phyloP scores from a whole-genome alignment of 805 yeast species.

The Isabelozyma pseudorhagii region DNA sequence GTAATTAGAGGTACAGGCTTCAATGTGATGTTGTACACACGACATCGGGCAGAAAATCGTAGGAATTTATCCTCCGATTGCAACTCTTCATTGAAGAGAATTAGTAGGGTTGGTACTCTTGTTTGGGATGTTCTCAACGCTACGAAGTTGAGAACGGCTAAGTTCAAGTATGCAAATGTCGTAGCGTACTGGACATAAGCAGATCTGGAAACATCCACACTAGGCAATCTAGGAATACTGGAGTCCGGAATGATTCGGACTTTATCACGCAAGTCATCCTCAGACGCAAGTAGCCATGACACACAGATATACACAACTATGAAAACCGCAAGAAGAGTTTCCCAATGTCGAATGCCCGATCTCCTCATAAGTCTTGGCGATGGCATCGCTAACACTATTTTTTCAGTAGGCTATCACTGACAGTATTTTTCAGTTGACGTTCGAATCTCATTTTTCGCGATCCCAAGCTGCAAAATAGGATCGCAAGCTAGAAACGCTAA shows the following conservation, averaged over 20 bases:
- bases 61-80: constrained; percentile 9
- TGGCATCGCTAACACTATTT: background rate
- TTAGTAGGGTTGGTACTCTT: constrained; percentile 44
- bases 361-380: background rate
- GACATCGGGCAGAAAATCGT: constrained; percentile 8
- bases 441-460: no score
- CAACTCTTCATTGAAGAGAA: constrained; percentile 30
- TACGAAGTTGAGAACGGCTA: constrained; percentile 45
- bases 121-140: constrained; percentile 31
- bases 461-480: background rate
- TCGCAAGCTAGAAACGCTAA: no score
- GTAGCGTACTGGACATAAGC: constrained; percentile 68
- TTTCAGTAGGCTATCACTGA: background rate
- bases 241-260: background rate
- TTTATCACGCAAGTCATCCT: background rate
- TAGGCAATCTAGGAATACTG: background rate
- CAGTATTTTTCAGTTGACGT: no score
- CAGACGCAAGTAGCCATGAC: background rate
- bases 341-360: background rate
- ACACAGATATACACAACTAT: background rate
- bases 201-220: background rate
- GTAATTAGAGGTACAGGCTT: constrained; percentile 17
- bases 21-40: constrained; percentile 20
- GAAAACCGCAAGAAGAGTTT: background rate
- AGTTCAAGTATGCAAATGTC: constrained; percentile 45